Percentiles rank a stretch among this genome's conserved stretches.
phyloP scores from a whole-genome alignment of 768 basidiomycete genomes.

The Melanogaster broomeanus region DNA sequence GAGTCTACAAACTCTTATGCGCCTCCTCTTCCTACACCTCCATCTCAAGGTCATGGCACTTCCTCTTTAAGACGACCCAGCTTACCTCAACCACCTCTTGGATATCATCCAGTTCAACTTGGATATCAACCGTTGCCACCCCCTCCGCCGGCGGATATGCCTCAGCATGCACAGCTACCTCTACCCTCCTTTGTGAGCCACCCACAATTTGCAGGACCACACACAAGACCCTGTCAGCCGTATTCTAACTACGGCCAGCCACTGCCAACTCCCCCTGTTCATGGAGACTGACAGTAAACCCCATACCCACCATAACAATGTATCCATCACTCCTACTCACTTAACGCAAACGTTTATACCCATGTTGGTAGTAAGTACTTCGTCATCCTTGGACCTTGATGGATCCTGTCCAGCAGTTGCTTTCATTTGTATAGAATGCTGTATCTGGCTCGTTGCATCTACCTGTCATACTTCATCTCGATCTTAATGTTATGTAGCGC shows the following conservation, averaged over 20 bases:
- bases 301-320: constrained; percentile 10
- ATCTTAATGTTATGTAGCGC: constrained; percentile 11
- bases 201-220: constrained; percentile 41
- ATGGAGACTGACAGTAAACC: constrained; percentile 29
- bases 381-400: constrained; percentile 1
- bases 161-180: constrained; percentile 28
- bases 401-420: background rate
- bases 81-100: constrained; percentile 52
- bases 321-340: constrained; percentile 11
- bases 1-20: constrained; percentile 18
- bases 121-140: constrained; percentile 37
- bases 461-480: constrained; percentile 1
- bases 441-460: constrained; percentile 10
- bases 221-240: constrained; percentile 41
- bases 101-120: constrained; percentile 44
- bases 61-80: constrained; percentile 44
- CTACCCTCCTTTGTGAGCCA: constrained; percentile 23
- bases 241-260: constrained; percentile 33
- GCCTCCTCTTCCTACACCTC: constrained; percentile 30
- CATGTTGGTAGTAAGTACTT: constrained; percentile 11
- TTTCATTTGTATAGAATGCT: constrained; percentile 18
- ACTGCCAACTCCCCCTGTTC: constrained; percentile 24
- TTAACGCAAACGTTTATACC: constrained; percentile 11
- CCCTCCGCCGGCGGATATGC: constrained; percentile 33
- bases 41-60: constrained; percentile 23